These are phyloP conservation scores for Colletotrichum sp. DNA, from an alignment of 2,329 filamentous ascomycete genomes.

Conservation along the genomic window DNA sequence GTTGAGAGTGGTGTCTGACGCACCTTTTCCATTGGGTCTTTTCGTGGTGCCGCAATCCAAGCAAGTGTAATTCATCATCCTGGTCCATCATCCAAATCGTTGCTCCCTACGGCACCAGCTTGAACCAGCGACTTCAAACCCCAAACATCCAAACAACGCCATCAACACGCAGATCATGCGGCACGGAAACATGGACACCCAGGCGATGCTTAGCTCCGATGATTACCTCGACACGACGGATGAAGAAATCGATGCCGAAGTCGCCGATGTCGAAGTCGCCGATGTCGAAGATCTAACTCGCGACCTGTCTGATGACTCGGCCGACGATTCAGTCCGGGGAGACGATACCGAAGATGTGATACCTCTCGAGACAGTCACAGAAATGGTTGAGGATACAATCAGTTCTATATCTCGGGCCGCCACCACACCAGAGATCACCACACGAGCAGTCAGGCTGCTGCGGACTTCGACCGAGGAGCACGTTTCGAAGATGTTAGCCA, in stretches of 20 bases:
- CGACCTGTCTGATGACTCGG: not conserved
- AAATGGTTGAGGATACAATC: not conserved
- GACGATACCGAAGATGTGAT: not conserved
- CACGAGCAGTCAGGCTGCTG: not conserved
- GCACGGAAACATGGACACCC: not conserved
- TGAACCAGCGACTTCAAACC: too few species aligned
- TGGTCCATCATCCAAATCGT: too few species aligned
- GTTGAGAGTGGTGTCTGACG: too few species aligned
- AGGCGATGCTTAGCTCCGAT: not conserved
- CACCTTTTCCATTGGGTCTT: too few species aligned
- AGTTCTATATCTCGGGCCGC: not conserved
- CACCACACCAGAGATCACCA: not conserved
- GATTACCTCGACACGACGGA: not conserved
- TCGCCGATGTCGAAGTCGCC: not conserved
- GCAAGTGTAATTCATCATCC: too few species aligned
- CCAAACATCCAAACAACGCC: too few species aligned
- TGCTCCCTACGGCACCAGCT: too few species aligned
- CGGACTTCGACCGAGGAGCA: not conserved
- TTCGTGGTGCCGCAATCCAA: too few species aligned
- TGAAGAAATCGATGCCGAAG: not conserved
- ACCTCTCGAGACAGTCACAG: not conserved
- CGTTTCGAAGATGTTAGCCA: not conserved
- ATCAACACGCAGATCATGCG: too few species aligned
- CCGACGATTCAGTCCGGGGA: not conserved
- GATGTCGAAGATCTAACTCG: not conserved